A percentile compares a stretch with the other conserved stretches of the same genome.
Evolutionary conservation across 495 filamentous ascomycete species (phyloP).

Genomic region (Bryoglossum gracile): DNA sequence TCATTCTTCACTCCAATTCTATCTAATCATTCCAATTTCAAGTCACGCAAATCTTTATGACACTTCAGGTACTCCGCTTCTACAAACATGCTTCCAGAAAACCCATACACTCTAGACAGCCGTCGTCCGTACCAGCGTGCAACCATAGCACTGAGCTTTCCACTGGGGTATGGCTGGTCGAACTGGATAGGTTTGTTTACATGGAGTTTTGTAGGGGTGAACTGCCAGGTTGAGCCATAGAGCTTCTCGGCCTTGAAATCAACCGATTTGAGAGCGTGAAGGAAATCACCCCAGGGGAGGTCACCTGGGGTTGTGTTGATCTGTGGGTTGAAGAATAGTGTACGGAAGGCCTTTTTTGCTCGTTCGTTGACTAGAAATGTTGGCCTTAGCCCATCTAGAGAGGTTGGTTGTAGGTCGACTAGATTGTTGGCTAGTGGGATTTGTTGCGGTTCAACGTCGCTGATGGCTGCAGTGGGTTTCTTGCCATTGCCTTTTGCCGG

Average conservation of each 20-base stretch:
- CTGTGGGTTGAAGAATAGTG: conserved; percentile 34
- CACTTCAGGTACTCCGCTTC: too few relatives aligned
- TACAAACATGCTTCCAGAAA: conserved; percentile 1
- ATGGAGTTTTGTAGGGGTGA: conserved; percentile 28
- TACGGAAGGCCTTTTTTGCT: conserved; percentile 38
- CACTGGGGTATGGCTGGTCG: conserved; percentile 42
- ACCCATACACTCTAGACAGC: conserved; percentile 38
- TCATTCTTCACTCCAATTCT: too few relatives aligned
- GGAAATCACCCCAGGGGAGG: conserved; percentile 43
- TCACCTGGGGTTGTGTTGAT: conserved; percentile 31
- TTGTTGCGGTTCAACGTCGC: too few relatives aligned
- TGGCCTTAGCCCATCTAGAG: neutral
- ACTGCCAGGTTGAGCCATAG: conserved; percentile 47
- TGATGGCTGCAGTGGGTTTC: too few relatives aligned
- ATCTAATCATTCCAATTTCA: too few relatives aligned
- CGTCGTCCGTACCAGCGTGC: conserved; percentile 37
- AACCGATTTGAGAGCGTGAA: conserved; percentile 40
- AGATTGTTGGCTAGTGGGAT: too few relatives aligned
- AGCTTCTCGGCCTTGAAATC: conserved; percentile 42
- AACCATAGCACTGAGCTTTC: conserved; percentile 36
- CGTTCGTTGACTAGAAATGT: conserved; percentile 22
- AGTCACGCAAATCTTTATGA: too few relatives aligned
- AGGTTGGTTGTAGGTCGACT: too few relatives aligned
- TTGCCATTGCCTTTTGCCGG: too few relatives aligned
- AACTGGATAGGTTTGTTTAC: conserved; percentile 39